phyloP scores from a whole-genome alignment of 2,329 filamentous ascomycete species.

The Clarireedia hainanense region DNA sequence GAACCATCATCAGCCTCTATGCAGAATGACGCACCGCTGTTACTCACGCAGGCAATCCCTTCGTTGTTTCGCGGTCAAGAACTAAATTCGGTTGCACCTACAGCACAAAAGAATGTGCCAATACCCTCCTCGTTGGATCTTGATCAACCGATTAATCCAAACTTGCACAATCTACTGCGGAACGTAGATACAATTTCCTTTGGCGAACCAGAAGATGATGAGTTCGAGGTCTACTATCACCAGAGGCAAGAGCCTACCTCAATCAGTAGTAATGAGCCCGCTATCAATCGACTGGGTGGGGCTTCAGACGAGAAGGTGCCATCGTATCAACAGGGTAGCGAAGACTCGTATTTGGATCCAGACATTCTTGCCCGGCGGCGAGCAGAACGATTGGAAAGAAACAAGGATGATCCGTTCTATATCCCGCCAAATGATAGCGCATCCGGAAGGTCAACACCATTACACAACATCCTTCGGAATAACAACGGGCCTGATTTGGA shows the following conservation, averaged over 20 bases:
- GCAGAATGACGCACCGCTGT: constrained; percentile 63
- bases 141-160: constrained; percentile 72
- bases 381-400: constrained; percentile 70
- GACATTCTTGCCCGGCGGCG: constrained; percentile 68
- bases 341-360: constrained; percentile 62
- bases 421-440: constrained; percentile 51
- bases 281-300: constrained; percentile 45
- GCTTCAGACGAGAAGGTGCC: constrained; percentile 37
- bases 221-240: constrained; percentile 57
- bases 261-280: constrained; percentile 44
- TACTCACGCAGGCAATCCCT: constrained; percentile 86
- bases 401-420: constrained; percentile 93
- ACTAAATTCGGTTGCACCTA: constrained; percentile 74
- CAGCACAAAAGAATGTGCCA: constrained; percentile 81
- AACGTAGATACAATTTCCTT: constrained; percentile 43
- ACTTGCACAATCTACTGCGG: constrained; percentile 58
- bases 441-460: constrained; percentile 63
- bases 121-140: constrained; percentile 69
- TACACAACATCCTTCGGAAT: constrained; percentile 66
- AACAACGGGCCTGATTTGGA: constrained; percentile 75
- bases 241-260: constrained; percentile 37
- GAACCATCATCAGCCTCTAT: constrained; percentile 45
- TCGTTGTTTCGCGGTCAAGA: constrained; percentile 80
- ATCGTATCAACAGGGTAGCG: constrained; percentile 51
- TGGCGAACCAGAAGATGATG: constrained; percentile 49